Evolutionary conservation across 257 asterid species (phyloP).

Genomic region (Solanum bukasovii): DNA sequence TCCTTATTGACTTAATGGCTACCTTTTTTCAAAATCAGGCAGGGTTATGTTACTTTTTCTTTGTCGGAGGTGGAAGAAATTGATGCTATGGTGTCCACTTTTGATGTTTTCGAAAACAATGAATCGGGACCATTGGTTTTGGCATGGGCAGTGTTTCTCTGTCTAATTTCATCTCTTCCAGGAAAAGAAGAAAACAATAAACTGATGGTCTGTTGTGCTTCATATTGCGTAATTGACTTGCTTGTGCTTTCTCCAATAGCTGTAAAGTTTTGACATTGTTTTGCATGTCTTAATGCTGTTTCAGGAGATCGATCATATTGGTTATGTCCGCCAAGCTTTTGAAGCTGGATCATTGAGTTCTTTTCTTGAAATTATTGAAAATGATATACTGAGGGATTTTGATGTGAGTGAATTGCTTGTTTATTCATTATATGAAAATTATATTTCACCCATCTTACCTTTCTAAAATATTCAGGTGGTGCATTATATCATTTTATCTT

Average conservation of each 20-base stretch:
- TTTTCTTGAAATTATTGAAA: conserved; percentile 68
- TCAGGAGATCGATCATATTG: conserved; percentile 84
- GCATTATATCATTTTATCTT: not conserved
- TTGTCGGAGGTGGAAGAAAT: conserved; percentile 68
- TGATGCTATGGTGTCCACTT: conserved; percentile 46
- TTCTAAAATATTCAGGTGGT: not conserved
- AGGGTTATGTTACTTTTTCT: conserved; percentile 62
- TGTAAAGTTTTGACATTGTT: not conserved
- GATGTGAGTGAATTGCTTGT: conserved; percentile 49
- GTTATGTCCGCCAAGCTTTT: conserved; percentile 88
- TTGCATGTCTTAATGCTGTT: conserved; percentile 8
- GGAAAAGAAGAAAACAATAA: conserved; percentile 47
- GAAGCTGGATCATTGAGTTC: conserved; percentile 65
- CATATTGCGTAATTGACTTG: conserved; percentile 6
- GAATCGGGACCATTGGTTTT: conserved; percentile 85
- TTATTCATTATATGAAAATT: not conserved
- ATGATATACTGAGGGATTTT: conserved; percentile 55
- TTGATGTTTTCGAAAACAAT: conserved; percentile 50
- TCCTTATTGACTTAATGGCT: not conserved
- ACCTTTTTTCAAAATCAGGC: conserved; percentile 38
- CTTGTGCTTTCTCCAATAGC: not conserved
- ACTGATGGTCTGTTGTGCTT: conserved; percentile 47
- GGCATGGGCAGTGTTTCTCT: conserved; percentile 92
- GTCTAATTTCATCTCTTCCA: conserved; percentile 83
- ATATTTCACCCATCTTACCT: not conserved